A percentile compares a stretch with the other conserved stretches of the same genome.
Evolutionary conservation across 2,329 filamentous ascomycete species (phyloP).

Genomic region (Botryotinia globosa): DNA sequence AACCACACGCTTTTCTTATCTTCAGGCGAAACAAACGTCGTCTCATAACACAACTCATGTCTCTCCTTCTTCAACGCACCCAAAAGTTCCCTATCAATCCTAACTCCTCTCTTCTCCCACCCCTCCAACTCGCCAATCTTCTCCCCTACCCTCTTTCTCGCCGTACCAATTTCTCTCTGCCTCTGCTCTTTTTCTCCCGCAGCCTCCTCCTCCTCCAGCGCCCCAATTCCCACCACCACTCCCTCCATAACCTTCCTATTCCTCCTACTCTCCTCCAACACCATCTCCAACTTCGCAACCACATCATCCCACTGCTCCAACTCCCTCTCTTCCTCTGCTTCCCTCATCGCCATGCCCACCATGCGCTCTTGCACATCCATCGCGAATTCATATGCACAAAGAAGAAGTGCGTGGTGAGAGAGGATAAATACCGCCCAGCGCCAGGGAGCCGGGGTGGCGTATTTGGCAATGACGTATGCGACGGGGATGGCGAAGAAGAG

Average conservation of each 20-base stretch:
- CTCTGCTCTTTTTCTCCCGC: background rate
- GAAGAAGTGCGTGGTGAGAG: background rate
- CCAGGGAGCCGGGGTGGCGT: background rate
- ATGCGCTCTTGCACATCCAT: slow-evolving; percentile 8
- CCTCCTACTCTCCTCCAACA: background rate
- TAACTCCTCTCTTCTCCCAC: background rate
- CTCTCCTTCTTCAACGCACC: background rate
- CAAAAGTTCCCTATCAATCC: background rate
- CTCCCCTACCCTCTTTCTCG: background rate
- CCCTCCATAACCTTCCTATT: background rate
- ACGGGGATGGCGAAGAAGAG: slow-evolving; percentile 23
- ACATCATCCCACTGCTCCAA: slow-evolving; percentile 22
- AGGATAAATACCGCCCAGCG: background rate
- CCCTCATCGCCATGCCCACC: slow-evolving; percentile 5
- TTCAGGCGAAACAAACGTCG: fast-evolving
- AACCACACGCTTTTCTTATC: background rate
- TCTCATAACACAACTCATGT: background rate
- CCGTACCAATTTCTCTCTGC: background rate
- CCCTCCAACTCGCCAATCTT: background rate
- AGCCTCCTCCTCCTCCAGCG: too few species aligned
- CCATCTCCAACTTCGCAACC: slow-evolving; percentile 13
- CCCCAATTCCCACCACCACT: background rate
- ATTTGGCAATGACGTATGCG: slow-evolving; percentile 18
- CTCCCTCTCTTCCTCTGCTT: slow-evolving; percentile 18
- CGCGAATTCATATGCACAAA: background rate